These are phyloP conservation scores for Quercus suber DNA, from an alignment of 306 rosid genomes.

Conservation along the genomic window DNA sequence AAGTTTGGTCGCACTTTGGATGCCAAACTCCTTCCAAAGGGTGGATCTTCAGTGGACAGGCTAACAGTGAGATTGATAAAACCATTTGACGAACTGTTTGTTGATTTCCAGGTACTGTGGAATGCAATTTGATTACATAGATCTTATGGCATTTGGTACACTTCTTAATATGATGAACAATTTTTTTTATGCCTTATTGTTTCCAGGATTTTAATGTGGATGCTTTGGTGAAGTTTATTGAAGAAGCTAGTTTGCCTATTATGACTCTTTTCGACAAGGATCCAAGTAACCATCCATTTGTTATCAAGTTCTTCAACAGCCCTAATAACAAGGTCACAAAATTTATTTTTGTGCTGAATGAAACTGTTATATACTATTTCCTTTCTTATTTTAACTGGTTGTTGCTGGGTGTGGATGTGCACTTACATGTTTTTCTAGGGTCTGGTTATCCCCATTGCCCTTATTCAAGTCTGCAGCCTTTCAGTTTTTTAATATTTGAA, in stretches of 20 bases:
- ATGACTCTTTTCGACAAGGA: conserved; percentile 69
- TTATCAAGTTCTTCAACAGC: conserved; percentile 59
- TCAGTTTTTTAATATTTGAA: too few relatives aligned
- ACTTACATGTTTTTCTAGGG: too few relatives aligned
- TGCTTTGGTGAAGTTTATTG: conserved; percentile 70
- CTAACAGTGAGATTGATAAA: conserved; percentile 74
- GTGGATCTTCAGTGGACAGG: conserved; percentile 69
- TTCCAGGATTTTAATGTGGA: conserved; percentile 68
- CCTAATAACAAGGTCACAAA: conserved; percentile 57
- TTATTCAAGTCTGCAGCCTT: too few relatives aligned
- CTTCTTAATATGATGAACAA: not conserved
- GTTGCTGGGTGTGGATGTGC: too few relatives aligned
- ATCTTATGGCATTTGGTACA: not conserved
- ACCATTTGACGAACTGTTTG: conserved; percentile 87
- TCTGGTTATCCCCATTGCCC: too few relatives aligned
- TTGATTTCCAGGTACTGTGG: conserved; percentile 62
- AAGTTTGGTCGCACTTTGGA: conserved; percentile 73
- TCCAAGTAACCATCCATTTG: conserved; percentile 62
- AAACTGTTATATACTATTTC: too few relatives aligned
- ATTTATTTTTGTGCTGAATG: too few relatives aligned
- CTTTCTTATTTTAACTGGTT: too few relatives aligned
- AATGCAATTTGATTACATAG: not conserved
- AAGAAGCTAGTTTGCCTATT: conserved; percentile 58
- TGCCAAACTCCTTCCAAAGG: conserved; percentile 81
- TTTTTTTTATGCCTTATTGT: not conserved